Evolutionary conservation across 495 filamentous ascomycete genomes (phyloP), one percentile per base, ranked within the genome.

Genomic region (Monascus purpureus): DNA sequence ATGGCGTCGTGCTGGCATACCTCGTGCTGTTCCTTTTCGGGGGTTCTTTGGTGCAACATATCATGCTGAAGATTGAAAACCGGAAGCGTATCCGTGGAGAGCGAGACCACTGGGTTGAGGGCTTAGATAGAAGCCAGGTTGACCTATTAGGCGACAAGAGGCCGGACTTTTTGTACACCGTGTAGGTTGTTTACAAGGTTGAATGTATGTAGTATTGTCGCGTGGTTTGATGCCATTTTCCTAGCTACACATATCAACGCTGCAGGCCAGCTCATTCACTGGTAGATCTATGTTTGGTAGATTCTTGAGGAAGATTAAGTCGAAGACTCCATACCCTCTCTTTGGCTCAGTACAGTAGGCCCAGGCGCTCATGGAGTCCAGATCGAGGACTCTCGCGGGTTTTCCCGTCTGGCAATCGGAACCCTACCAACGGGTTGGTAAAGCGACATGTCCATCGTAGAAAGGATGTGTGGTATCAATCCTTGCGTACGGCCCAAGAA

Each of bases 151-250:
- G 88, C 3, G 88, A 94, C 51, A 52, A 43, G 47, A 63, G 74
- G 45, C 83, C 82, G 2, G 77, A 84, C 48, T 93, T 93, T 45
- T 52, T 81, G 2, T 93, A 92, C 47, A 87, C 73, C 4, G 42
- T 76, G 39, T 82, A 36, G 46, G 26, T 28, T 22, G 2, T 12
- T 34, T 13, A 22, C 15, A 16, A 23, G 26, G 14, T n/a, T 8
- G 18, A 34, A n/a, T n/a, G n/a, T n/a, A n/a, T n/a, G 11, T 6
- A 24, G 11, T 24, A 6, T 11, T 24, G 6, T 6, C 6, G 22
- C 11, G 25, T n/a, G 4, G 25, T 13, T 27, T 5, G 25, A 9
- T 27, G 25, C n/a, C 25, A 3, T 27, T 27, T 27, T 27, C 25
- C n/a, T 27, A 24, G 6, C 11, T 6, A 11, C 11, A n/a, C n/a